Conservation (phyloP, 768 basidiomycete species). For the Termitomyces sp. region DNA sequence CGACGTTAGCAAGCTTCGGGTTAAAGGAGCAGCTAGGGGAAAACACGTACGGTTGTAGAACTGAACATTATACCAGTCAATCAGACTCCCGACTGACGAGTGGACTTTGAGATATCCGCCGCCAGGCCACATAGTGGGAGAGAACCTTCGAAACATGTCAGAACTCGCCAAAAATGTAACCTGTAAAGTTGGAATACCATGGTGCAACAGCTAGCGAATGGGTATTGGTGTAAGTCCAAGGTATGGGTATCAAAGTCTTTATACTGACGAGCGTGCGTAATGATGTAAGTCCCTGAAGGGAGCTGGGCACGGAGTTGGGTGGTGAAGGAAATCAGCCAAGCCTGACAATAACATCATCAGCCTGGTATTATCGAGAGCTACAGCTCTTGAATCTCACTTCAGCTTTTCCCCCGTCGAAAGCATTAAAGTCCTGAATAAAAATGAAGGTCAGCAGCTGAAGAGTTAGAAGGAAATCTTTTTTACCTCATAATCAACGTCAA, state of each 20-base stretch:
- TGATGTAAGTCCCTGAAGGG: conserved; percentile 47
- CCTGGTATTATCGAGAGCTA: too few species aligned
- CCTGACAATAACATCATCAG: conserved; percentile 22
- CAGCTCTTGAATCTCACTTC: conserved; percentile 33
- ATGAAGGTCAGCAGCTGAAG: neutral
- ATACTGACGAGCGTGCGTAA: conserved; percentile 56
- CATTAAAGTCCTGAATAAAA: conserved; percentile 53
- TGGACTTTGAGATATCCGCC: conserved; percentile 61
- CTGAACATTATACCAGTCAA: conserved; percentile 66
- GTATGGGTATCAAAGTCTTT: neutral
- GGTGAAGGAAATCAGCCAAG: conserved; percentile 56
- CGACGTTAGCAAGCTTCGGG: conserved; percentile 6
- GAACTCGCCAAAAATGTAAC: neutral
- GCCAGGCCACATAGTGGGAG: conserved; percentile 37
- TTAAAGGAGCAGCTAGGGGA: neutral
- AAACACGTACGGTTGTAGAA: conserved; percentile 44
- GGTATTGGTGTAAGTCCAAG: neutral
- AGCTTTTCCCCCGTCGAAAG: conserved; percentile 52
- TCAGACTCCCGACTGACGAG: conserved; percentile 48
- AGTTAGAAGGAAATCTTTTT: neutral
- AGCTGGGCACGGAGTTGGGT: conserved; percentile 47
- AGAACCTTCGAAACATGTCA: conserved; percentile 34
- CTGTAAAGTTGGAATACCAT: conserved; percentile 26
- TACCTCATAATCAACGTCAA: conserved; percentile 74
- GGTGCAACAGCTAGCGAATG: conserved; percentile 44